These are phyloP conservation scores for Alternaria ethzedia DNA, from an alignment of 2,329 filamentous ascomycete genomes.

Conservation along the genomic window DNA sequence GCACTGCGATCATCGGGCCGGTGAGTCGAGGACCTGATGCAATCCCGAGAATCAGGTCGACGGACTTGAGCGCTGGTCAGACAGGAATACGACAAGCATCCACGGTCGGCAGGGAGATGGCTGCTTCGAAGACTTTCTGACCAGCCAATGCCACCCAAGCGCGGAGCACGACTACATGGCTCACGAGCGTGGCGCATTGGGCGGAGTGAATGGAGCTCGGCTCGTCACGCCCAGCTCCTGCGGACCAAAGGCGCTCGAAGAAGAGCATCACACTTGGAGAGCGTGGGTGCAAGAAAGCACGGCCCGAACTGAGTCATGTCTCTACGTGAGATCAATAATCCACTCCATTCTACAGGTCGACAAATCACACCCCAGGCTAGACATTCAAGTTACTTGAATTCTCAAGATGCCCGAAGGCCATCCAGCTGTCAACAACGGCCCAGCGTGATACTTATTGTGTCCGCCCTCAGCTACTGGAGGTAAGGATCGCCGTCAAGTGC, in stretches of 20 bases:
- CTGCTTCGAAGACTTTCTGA: constrained; percentile 6
- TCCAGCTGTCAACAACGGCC: not conserved
- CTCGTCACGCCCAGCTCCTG: constrained; percentile 9
- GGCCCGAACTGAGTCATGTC: constrained; percentile 13
- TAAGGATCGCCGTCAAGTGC: constrained; percentile 5
- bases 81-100: constrained; percentile 1
- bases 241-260: constrained; percentile 2
- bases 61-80: constrained; percentile 33
- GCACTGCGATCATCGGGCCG: constrained; percentile 10
- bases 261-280: not conserved
- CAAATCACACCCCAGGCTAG: constrained; percentile 1
- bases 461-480: not conserved
- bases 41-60: constrained; percentile 23
- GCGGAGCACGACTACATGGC: constrained; percentile 9
- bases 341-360: not conserved
- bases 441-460: not conserved
- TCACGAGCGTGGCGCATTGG: constrained; percentile 6
- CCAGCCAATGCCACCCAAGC: constrained; percentile 1
- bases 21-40: constrained; percentile 3
- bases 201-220: constrained; percentile 10
- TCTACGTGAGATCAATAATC: constrained; percentile 15
- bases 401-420: not conserved
- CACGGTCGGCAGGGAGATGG: constrained; percentile 6
- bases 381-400: not conserved
- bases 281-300: not conserved